phyloP scores from a whole-genome alignment of 352 stramenopile species.

The Phytophthora pistaciae region DNA sequence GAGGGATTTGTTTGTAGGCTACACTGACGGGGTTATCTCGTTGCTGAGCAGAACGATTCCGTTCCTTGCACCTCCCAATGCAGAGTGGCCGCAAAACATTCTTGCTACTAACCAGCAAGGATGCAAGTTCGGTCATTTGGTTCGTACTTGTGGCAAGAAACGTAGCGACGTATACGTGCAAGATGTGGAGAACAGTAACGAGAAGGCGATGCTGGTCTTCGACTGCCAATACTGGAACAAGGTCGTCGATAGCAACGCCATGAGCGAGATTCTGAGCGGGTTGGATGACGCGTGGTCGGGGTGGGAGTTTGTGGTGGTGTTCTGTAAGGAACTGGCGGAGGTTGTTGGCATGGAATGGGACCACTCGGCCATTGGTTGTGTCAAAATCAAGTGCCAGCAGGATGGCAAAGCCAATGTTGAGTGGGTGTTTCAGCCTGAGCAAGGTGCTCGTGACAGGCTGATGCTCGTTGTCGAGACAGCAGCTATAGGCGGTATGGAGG shows the following conservation, averaged over 20 bases:
- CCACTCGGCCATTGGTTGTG: background rate
- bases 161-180: conserved; percentile 5
- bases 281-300: background rate
- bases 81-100: conserved; percentile 9
- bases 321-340: background rate
- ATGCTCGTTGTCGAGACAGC: background rate
- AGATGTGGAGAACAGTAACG: background rate
- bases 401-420: background rate
- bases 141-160: background rate
- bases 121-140: conserved; percentile 15
- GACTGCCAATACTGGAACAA: conserved; percentile 7
- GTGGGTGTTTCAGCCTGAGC: too few relatives aligned
- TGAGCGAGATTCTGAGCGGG: conserved; percentile 3
- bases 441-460: background rate
- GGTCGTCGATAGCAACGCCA: background rate
- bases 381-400: background rate
- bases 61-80: conserved; percentile 14
- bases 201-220: conserved; percentile 1
- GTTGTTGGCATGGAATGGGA: background rate
- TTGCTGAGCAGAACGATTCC: background rate
- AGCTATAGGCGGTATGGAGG: too few relatives aligned
- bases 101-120: background rate
- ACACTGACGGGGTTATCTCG: background rate
- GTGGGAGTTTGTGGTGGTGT: background rate
- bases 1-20: background rate